Percentiles rank a stretch among this genome's conserved stretches.
These are phyloP conservation scores for Saprolegnia diclina DNA, from an alignment of 352 stramenopile species.

Conservation along the genomic window DNA sequence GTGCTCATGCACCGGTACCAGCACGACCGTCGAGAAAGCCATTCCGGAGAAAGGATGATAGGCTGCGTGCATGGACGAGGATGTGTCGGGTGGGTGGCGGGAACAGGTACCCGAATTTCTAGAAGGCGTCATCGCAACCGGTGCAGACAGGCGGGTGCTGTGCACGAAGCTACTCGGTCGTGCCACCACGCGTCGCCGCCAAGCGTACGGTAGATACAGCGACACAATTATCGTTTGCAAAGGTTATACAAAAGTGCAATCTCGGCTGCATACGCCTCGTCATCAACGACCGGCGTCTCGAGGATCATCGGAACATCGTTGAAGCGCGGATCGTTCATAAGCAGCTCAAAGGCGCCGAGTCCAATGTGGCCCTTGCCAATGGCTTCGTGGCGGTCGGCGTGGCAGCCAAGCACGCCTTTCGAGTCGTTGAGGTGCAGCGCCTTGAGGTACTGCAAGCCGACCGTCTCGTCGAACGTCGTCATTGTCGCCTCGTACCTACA, in stretches of 20 bases:
- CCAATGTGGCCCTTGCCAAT: slow-evolving; percentile 37
- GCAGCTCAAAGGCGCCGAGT: slow-evolving; percentile 34
- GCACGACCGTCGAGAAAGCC: no score
- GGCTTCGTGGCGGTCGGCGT: slow-evolving; percentile 40
- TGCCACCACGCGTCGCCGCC: neutral
- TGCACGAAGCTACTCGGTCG: neutral
- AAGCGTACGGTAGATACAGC: no score
- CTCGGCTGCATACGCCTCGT: slow-evolving; percentile 18
- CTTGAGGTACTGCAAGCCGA: slow-evolving; percentile 39
- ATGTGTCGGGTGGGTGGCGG: no score
- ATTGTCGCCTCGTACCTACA: slow-evolving; percentile 37
- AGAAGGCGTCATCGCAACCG: no score
- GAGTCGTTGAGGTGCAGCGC: slow-evolving; percentile 48
- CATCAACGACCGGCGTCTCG: slow-evolving; percentile 35
- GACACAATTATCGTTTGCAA: neutral
- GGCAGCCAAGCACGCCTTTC: slow-evolving; percentile 32
- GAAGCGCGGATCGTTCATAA: slow-evolving; percentile 41
- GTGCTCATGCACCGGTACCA: no score
- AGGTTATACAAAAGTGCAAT: slow-evolving; percentile 21
- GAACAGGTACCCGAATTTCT: no score
- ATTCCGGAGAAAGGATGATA: no score
- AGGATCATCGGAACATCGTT: slow-evolving; percentile 41
- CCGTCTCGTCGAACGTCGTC: slow-evolving; percentile 30
- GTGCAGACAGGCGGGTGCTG: no score
- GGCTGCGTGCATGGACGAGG: no score